Percentiles rank a stretch among this genome's conserved stretches.
Conservation (phyloP, 768 basidiomycete genomes). For the Rhizopogon rudus region DNA sequence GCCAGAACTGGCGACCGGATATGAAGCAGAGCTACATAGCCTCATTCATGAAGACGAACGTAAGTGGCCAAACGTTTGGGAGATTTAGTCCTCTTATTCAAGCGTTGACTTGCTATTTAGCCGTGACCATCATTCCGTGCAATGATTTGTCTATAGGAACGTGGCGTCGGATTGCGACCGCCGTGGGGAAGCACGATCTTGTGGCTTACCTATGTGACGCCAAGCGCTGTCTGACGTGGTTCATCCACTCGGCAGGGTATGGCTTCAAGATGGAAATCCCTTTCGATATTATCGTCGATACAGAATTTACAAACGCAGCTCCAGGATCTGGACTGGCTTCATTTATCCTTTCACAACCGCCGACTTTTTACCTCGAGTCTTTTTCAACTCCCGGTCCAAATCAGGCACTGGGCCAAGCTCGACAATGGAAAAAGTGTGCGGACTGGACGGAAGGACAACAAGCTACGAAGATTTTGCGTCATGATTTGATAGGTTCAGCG, state of each 20-base stretch:
- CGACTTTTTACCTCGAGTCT: slow-evolving; percentile 63
- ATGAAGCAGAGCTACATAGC: slow-evolving; percentile 55
- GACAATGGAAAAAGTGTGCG: slow-evolving; percentile 57
- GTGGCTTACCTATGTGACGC: slow-evolving; percentile 70
- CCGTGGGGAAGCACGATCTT: slow-evolving; percentile 54
- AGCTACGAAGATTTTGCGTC: slow-evolving; percentile 58
- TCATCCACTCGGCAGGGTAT: slow-evolving; percentile 64
- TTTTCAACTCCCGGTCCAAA: slow-evolving; percentile 25
- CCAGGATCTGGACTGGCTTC: slow-evolving; percentile 56
- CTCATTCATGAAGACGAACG: slow-evolving; percentile 76
- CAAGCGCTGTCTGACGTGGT: slow-evolving; percentile 71
- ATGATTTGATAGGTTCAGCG: slow-evolving; percentile 61
- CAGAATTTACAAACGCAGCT: slow-evolving; percentile 49
- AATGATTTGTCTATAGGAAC: slow-evolving; percentile 69
- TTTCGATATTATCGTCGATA: slow-evolving; percentile 55
- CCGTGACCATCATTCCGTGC: slow-evolving; percentile 73
- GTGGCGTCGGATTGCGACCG: slow-evolving; percentile 70
- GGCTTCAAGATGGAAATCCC: slow-evolving; percentile 86
- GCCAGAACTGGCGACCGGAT: slow-evolving; percentile 45
- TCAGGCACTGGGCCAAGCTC: slow-evolving; percentile 22
- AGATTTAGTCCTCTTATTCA: not conserved
- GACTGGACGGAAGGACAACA: slow-evolving; percentile 80
- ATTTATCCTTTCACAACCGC: slow-evolving; percentile 62
- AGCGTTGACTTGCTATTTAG: slow-evolving; percentile 28
- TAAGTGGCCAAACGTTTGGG: slow-evolving; percentile 32